Percentiles rank a stretch among this genome's conserved stretches.
These are phyloP conservation scores for Lunularia cruciata DNA, from an alignment of 225 moss, liverwort and hornwort species.

Conservation along the genomic window DNA sequence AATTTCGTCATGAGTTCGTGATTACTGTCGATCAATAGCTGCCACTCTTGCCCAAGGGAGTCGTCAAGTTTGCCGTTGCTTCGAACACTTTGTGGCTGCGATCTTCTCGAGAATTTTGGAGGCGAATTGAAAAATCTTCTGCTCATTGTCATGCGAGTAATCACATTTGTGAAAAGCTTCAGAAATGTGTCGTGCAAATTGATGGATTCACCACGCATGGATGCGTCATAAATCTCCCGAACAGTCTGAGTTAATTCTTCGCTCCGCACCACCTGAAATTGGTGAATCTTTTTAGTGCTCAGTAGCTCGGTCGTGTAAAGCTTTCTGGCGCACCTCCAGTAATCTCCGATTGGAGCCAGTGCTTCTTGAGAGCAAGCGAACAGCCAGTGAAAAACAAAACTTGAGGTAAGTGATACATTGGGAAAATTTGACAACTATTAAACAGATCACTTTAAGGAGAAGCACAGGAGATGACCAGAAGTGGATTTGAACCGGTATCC, in stretches of 20 bases:
- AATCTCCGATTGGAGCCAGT: slow-evolving; percentile 5
- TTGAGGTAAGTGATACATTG: too few species aligned
- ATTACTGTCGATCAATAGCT: slow-evolving; percentile 4
- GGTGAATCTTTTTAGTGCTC: slow-evolving; percentile 16
- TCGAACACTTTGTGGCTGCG: background rate
- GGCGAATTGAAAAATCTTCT: slow-evolving; percentile 12
- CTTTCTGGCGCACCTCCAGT: slow-evolving; percentile 19
- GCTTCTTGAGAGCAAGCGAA: background rate
- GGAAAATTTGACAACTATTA: background rate
- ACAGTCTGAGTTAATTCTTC: slow-evolving; percentile 12
- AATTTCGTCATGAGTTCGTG: slow-evolving; percentile 8
- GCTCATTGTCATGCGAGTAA: slow-evolving; percentile 23
- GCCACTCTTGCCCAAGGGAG: background rate
- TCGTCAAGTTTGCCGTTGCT: background rate
- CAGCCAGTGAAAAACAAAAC: background rate
- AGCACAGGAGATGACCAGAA: background rate
- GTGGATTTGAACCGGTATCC: background rate
- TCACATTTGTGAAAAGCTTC: slow-evolving; percentile 22
- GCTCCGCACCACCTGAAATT: slow-evolving; percentile 8
- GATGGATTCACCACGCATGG: background rate
- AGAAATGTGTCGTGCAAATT: slow-evolving; percentile 13
- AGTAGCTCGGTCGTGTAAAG: slow-evolving; percentile 25
- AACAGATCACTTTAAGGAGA: background rate
- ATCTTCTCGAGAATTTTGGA: background rate
- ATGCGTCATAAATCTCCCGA: background rate